phyloP scores from a whole-genome alignment of 441 rosid species.

The Syzygium syzygioides region DNA sequence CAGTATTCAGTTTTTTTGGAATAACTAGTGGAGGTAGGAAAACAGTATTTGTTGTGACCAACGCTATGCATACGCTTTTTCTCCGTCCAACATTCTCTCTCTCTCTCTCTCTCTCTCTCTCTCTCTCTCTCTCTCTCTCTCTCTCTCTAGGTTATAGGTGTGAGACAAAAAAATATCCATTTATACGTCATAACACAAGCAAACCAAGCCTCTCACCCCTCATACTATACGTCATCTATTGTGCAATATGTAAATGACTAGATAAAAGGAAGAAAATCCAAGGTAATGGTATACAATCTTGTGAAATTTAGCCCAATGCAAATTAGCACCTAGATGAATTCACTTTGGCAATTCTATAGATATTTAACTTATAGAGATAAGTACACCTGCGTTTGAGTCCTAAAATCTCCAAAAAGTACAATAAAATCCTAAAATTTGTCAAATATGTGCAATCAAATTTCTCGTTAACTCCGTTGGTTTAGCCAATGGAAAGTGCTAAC shows the following conservation, averaged over 20 bases:
- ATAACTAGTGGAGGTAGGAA: no score
- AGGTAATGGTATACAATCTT: background rate
- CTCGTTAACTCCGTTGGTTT: rapidly evolving
- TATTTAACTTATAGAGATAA: background rate
- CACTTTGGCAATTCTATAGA: background rate
- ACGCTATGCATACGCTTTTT: background rate
- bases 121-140: background rate
- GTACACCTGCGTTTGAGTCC: rapidly evolving
- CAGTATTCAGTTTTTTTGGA: no score
- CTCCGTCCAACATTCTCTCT: background rate
- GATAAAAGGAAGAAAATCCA: background rate
- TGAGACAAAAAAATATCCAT: no score
- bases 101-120: no score
- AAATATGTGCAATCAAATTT: rapidly evolving
- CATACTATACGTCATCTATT: background rate
- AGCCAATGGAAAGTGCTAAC: background rate
- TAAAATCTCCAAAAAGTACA: rapidly evolving
- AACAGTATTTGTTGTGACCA: background rate
- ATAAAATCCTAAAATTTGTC: rapidly evolving
- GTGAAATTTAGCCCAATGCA: background rate
- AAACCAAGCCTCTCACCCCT: rapidly evolving
- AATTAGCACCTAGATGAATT: no score
- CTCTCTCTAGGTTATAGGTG: no score
- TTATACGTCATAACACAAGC: background rate
- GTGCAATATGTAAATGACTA: background rate